These are phyloP conservation scores for Podosphaera fusca DNA, from an alignment of 2,329 filamentous ascomycete genomes.

Conservation along the genomic window DNA sequence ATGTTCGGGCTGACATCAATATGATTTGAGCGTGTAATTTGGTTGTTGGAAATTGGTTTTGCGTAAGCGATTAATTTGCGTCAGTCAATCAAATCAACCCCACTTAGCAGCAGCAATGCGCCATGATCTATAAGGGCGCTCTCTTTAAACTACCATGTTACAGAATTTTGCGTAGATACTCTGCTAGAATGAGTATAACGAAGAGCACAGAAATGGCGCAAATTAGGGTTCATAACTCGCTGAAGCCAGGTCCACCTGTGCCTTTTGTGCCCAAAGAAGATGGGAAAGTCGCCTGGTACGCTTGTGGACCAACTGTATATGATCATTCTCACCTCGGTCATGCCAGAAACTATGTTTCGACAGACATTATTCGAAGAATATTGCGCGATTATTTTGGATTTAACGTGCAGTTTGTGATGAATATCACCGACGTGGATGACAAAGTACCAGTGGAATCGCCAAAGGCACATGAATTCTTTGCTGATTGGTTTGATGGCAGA, in stretches of 20 bases:
- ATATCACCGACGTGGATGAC: slow-evolving; percentile 46
- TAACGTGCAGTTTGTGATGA: slow-evolving; percentile 47
- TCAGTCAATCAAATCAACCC: not conserved
- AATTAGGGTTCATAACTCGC: slow-evolving; percentile 15
- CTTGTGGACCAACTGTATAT: slow-evolving; percentile 48
- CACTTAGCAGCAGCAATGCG: not conserved
- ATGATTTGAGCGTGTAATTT: not conserved
- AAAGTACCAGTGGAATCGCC: slow-evolving; percentile 20
- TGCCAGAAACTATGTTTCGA: slow-evolving; percentile 50
- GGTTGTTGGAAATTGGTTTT: not conserved
- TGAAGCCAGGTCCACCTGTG: slow-evolving; percentile 13
- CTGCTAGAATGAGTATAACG: not conserved
- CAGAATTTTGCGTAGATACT: not conserved
- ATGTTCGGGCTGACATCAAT: slow-evolving; percentile 19
- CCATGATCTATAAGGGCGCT: not conserved
- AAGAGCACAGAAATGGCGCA: slow-evolving; percentile 9
- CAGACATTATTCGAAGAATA: slow-evolving; percentile 46
- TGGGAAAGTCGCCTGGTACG: slow-evolving; percentile 34
- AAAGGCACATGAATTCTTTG: not conserved
- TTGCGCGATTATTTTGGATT: slow-evolving; percentile 46
- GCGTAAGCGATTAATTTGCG: not conserved
- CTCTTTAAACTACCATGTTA: not conserved
- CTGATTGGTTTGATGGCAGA: slow-evolving; percentile 19
- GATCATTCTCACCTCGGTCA: slow-evolving; percentile 46
- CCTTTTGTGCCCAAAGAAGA: slow-evolving; percentile 13